Conservation (phyloP, 1,139 yeast genomes). For the Suhomyces coccinellae region DNA sequence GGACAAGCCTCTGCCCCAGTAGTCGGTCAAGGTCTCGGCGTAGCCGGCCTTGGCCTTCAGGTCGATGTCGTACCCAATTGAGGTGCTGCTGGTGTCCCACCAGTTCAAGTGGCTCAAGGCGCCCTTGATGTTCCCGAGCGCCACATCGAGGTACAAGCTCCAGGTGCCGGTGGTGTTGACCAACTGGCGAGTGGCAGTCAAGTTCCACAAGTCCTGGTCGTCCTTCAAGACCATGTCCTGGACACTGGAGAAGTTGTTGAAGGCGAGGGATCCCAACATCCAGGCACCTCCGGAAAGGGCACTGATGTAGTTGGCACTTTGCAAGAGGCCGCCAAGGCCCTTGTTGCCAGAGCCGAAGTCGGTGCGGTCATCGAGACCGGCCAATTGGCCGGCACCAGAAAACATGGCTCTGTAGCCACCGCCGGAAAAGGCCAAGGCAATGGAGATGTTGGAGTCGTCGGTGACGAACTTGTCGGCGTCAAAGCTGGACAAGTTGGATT, state of each 20-base stretch:
- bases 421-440: conserved; percentile 83
- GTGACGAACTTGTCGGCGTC: conserved; percentile 51
- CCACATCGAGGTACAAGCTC: conserved; percentile 25
- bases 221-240: conserved; percentile 33
- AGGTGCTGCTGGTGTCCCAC: conserved; percentile 26
- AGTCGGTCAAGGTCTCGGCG: conserved; percentile 59
- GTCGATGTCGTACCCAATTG: conserved; percentile 30
- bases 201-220: conserved; percentile 36
- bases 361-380: conserved; percentile 80
- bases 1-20: conserved; percentile 50
- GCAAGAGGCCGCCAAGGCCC: conserved; percentile 40
- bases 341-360: conserved; percentile 46
- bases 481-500: conserved; percentile 61
- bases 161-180: conserved; percentile 27
- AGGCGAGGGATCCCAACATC: conserved; percentile 36
- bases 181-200: conserved; percentile 31
- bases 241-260: conserved; percentile 37
- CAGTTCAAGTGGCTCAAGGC: conserved; percentile 33
- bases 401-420: conserved; percentile 95
- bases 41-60: conserved; percentile 48
- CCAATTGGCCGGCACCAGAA: conserved; percentile 81
- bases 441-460: conserved; percentile 37
- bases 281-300: conserved; percentile 46
- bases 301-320: conserved; percentile 37
- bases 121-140: conserved; percentile 23